Conservation (phyloP, 805 yeast genomes). For the Nakazawaea ernobii region DNA sequence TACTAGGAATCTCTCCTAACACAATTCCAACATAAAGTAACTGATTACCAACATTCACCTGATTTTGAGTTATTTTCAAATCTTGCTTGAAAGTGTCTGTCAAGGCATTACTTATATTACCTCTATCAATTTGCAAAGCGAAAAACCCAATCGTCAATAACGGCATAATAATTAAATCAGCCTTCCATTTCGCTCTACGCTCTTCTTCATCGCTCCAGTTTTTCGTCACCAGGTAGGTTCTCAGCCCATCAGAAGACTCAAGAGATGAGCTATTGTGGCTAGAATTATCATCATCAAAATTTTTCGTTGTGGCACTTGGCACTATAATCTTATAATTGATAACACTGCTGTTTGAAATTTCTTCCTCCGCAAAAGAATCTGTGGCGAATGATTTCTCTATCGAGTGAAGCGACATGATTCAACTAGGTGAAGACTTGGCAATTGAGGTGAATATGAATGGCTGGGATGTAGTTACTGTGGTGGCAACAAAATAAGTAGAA, state of each 20-base stretch:
- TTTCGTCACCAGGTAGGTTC: slow-evolving; percentile 1
- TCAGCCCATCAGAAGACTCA: neutral
- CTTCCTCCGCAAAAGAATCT: neutral
- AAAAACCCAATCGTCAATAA: slow-evolving; percentile 15
- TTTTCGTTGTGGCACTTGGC: neutral
- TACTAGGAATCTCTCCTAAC: slow-evolving; percentile 59
- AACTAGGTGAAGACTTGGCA: neutral
- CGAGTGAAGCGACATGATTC: neutral
- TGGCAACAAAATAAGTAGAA: too few relatives aligned
- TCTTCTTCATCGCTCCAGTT: slow-evolving; percentile 18
- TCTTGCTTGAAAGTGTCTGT: slow-evolving; percentile 52
- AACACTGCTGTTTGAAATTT: neutral
- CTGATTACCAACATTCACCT: slow-evolving; percentile 56
- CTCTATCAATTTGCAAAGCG: slow-evolving; percentile 54
- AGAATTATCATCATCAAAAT: neutral
- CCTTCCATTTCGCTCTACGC: slow-evolving; percentile 11
- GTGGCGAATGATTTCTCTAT: neutral
- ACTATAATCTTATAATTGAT: neutral
- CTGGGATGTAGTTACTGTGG: too few relatives aligned
- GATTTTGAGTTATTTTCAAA: slow-evolving; percentile 45
- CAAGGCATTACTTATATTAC: slow-evolving; percentile 49
- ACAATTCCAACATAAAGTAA: slow-evolving; percentile 48
- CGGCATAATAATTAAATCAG: slow-evolving; percentile 16
- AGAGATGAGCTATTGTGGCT: neutral
- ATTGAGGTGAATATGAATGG: too few relatives aligned